Base-by-base conservation (phyloP, 306 rosid genomes). In the Carpinus fangiana region DNA sequence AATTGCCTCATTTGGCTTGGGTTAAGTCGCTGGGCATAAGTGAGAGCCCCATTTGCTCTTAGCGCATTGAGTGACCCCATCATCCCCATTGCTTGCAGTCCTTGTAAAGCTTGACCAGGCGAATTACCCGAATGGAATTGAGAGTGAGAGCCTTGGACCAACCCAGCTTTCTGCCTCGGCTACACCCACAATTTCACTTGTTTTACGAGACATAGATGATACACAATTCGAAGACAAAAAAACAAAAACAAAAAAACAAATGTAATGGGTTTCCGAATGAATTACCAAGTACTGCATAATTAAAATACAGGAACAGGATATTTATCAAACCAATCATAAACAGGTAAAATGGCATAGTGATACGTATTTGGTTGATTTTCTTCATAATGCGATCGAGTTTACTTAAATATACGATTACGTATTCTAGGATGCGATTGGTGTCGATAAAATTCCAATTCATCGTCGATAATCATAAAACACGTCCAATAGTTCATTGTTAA, bases 31-130 rank as follows among this genome's bases (percentile, higher is more conserved):
- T 95, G 99, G 69, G 92, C 86, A 89, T 80, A 90, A 64, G 90
- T 81, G 60, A 91, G 77, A 80, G 86, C 79, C 79, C 93, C 94
- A 74, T 60, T 90, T 56, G 89, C 84, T 85, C 97, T 91, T 55
- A 91, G 71, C 84, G 90, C 79, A 90, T 90, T 93, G 21, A 88
- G 75, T 1, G 84, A 59, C 26, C 93, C 93, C 87, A 96, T 88
- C 92, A 93, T 87, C 76, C 97, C 98, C 85, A 91, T 89, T 26
- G 94, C 87, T 82, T 95, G 98, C 86, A 90, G 88, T 82, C 93
- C 96, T 89, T 93, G 99, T 76, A 91, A 83, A 82, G 98, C 47
- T 76, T 91, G 97, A 73, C 90, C 96, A 12, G 93, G 61, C 68
- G 98, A 87, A 83, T 91, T 95, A 80, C 88, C 84, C 0, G 86